phyloP scores from a whole-genome alignment of 202 grass and related monocot species.

The Dendrocalamus latiflorus region DNA sequence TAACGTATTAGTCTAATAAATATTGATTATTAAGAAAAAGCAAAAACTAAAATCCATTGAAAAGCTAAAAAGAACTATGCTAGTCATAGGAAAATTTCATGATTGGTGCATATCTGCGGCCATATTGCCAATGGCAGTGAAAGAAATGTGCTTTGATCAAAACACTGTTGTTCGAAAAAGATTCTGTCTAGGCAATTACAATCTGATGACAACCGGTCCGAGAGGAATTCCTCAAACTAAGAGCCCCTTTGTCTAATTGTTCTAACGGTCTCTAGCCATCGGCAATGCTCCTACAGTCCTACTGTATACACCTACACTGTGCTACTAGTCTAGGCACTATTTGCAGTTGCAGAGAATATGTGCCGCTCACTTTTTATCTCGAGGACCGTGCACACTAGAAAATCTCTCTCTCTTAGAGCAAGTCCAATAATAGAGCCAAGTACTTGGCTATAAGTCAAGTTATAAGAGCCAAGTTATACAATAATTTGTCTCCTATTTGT shows the following conservation, averaged over 20 bases:
- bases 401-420: not conserved
- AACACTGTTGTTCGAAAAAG: not conserved
- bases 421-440: no score
- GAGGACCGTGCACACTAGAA: constrained; percentile 3
- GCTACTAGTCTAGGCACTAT: constrained; percentile 17
- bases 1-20: no score
- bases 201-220: constrained; percentile 2
- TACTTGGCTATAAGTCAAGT: no score
- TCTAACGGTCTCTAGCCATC: constrained; percentile 21
- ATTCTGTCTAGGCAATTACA: constrained; percentile 15
- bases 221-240: constrained; percentile 27
- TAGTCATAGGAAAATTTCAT: not conserved
- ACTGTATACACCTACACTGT: not conserved
- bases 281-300: not conserved
- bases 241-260: constrained; percentile 13
- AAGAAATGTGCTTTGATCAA: constrained; percentile 6
- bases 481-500: no score
- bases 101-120: not conserved
- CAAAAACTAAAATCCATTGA: no score
- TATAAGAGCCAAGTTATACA: no score
- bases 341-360: constrained; percentile 35
- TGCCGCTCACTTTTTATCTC: not conserved
- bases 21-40: no score
- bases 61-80: no score
- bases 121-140: not conserved